Base-by-base conservation (phyloP, 202 grass and related monocot genomes). In the Elaeis oleifera region DNA sequence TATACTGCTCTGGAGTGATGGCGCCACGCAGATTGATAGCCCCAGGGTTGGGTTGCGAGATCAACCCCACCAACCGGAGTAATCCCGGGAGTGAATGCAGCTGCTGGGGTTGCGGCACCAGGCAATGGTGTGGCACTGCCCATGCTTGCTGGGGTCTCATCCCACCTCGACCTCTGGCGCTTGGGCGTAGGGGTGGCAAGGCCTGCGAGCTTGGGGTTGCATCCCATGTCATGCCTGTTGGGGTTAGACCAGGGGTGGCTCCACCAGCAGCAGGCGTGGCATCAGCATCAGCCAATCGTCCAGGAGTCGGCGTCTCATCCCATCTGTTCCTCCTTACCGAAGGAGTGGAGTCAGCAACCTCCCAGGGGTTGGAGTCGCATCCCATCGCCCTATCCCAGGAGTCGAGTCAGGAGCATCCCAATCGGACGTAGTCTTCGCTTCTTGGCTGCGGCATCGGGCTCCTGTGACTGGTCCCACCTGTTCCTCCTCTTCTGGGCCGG, bases 301-400 rank as follows among this genome's bases (percentile, higher is more conserved):
- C 94, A 9, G 88, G 88, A 23, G 94, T 92, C 8, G 94, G 94
- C 1, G 94, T 99, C 72, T 99, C 94, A 73, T 99, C 94, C 87
- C 87, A 90, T 52, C 87, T 74, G 72, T 90, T 85, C 0, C 79
- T 70, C 49, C 83, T 65, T 28, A 90, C 55, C 0, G 90, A 96
- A 0, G 90, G 90, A 0, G 86, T 96, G 0, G 90, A 78, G 54
- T 90, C 90, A 28, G 65, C 61, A 5, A 73, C 70, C 81, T 82
- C 32, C 89, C 81, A 22, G 85, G 87, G 2, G 85, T 85, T 21
- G 86, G 90, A 1, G 90, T 96, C 21, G 80, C 86, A 17, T 89
- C 85, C 85, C 85, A 89, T 20, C 85, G 74, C 11, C 85, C 85
- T 48, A 84, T 84, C 22, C 85, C 81, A 65, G 85, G 81, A 23